Percentiles rank a stretch among this genome's conserved stretches.
phyloP scores from a whole-genome alignment of 108 stramenopile genomes.

The Schizochytrium sp. region DNA sequence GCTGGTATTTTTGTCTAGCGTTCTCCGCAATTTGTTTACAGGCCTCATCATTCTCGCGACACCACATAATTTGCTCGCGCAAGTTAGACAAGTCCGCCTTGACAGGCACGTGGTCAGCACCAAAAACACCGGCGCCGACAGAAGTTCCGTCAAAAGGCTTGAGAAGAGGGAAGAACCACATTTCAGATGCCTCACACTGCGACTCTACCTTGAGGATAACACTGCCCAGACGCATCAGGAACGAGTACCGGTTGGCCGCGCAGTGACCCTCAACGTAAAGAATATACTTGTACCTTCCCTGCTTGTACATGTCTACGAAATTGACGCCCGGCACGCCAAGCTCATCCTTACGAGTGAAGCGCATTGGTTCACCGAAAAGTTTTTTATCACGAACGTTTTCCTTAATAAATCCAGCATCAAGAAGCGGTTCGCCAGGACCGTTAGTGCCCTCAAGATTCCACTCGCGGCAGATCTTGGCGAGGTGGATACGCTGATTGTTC shows the following conservation, averaged over 20 bases:
- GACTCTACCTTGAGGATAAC: constrained; percentile 96
- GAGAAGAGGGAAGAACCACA: constrained; percentile 99
- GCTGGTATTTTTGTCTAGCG: constrained; percentile 69
- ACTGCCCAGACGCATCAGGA: constrained; percentile 98
- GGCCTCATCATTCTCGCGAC: constrained; percentile 92
- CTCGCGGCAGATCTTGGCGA: constrained; percentile 80
- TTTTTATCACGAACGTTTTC: constrained; percentile 99
- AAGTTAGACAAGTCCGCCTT: constrained; percentile 94
- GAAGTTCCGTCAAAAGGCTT: constrained; percentile 79
- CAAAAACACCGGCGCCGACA: constrained; percentile 4
- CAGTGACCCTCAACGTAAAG: constrained; percentile 99
- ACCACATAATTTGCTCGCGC: constrained; percentile 96
- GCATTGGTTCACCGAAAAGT: constrained; percentile 86
- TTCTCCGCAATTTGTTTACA: constrained; percentile 83
- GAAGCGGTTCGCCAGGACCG: constrained; percentile 86
- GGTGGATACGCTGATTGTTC: constrained; percentile 95
- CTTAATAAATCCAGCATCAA: constrained; percentile 96
- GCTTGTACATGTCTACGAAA: constrained; percentile 98
- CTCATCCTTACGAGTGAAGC: constrained; percentile 73
- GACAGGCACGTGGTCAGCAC: constrained; percentile 94
- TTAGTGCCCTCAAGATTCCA: constrained; percentile 90
- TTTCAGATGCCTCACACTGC: constrained; percentile 84
- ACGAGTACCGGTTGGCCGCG: constrained; percentile 98
- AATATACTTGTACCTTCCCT: constrained; percentile 95
- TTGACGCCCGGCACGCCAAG: constrained; percentile 69